Percentiles rank a stretch among this genome's conserved stretches.
These are phyloP conservation scores for Fusarium annulatum DNA, from an alignment of 2,329 filamentous ascomycete genomes.

Conservation along the genomic window DNA sequence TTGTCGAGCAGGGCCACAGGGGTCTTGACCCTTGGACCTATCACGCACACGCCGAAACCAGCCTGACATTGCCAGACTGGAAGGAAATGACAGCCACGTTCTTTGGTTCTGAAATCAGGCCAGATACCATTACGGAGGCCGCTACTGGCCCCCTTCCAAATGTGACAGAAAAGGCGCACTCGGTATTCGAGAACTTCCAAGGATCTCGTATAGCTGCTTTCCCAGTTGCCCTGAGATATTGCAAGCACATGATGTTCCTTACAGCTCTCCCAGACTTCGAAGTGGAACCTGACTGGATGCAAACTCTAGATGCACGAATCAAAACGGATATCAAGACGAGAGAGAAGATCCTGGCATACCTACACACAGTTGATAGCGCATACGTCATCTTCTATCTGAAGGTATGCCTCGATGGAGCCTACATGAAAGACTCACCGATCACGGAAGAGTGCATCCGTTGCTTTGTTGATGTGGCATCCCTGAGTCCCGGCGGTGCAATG, in stretches of 20 bases:
- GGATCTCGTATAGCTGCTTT: slow-evolving; percentile 66
- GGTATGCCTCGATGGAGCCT: slow-evolving; percentile 68
- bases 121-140: slow-evolving; percentile 49
- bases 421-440: slow-evolving; percentile 55
- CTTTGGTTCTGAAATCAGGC: slow-evolving; percentile 55
- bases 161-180: slow-evolving; percentile 14
- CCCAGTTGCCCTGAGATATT: slow-evolving; percentile 76
- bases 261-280: slow-evolving; percentile 61
- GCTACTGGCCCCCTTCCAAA: slow-evolving; percentile 48
- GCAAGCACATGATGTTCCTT: slow-evolving; percentile 65
- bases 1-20: slow-evolving; percentile 88
- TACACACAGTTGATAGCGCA: slow-evolving; percentile 55
- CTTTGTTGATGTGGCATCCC: slow-evolving; percentile 65
- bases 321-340: slow-evolving; percentile 76
- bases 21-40: slow-evolving; percentile 78
- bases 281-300: slow-evolving; percentile 85
- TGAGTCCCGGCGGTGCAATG: slow-evolving; percentile 63
- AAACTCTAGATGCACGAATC: slow-evolving; percentile 78
- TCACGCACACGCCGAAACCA: slow-evolving; percentile 57
- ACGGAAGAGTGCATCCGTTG: slow-evolving; percentile 62
- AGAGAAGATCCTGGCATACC: slow-evolving; percentile 65
- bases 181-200: slow-evolving; percentile 59
- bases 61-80: slow-evolving; percentile 62
- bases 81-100: slow-evolving; percentile 60
- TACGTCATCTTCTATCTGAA: slow-evolving; percentile 60